Evolutionary conservation across 2,329 filamentous ascomycete genomes (phyloP), one percentile per base, ranked within the genome.

Genomic region (Xylaria sp.): DNA sequence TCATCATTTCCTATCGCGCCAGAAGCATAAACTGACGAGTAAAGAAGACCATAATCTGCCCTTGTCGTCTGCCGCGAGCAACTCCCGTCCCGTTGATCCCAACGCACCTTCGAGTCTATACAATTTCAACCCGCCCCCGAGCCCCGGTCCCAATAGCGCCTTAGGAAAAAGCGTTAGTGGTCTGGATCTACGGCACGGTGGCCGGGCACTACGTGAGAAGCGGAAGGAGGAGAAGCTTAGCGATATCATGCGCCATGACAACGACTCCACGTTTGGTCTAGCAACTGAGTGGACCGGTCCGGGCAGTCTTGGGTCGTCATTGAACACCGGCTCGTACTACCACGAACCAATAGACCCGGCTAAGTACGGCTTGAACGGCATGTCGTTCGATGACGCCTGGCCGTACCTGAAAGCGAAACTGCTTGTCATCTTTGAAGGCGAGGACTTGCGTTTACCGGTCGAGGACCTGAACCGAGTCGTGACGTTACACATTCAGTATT

Each of bases 91-190:
- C 1, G 91, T 90, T 6, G 92, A 94, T 74, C 92, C 92, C 0
- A 90, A 84, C 76, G 91, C 91, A 2, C 91, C 92, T 0, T 91
- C 89, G 73, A 93, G 91, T 64, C 81, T 95, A 4, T 95, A 95
- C 82, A 94, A 89, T 70, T 94, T 95, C 80, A 92, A 90, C 66
- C 81, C 92, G 1, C 92, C 92, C 1, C 86, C 90, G 8, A 94
- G 91, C 69, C 92, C 92, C 1, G 90, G 87, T 0, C 89, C 90
- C 15, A 87, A 85, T 60, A 87, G 85, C 62, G 84, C 87, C 39
- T 97, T 98, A 78, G 86, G 90, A 46, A 97, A 96, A 81, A 92
- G 91, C 2, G 92, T 96, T 77, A 95, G 92, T 68, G 92, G 92
- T 0, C 83, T 95, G 52, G 93, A 95, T 79, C 82, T 95, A 31